Evolutionary conservation across 768 basidiomycete genomes (phyloP).

Genomic region (button mushroom (Agaricus bisporus)): DNA sequence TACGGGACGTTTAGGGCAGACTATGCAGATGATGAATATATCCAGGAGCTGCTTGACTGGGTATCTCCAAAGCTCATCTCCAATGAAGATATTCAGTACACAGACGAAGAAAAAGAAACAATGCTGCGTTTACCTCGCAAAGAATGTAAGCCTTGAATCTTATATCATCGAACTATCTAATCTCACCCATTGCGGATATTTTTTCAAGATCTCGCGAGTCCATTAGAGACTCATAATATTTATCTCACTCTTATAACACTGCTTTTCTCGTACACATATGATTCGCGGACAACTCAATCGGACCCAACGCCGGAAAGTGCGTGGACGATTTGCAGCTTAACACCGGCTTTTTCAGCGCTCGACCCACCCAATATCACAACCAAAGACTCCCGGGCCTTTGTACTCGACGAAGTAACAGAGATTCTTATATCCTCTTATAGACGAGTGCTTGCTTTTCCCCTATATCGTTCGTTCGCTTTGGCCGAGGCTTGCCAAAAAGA

Average conservation of each 20-base stretch:
- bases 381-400: slow-evolving; percentile 24
- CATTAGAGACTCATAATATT: slow-evolving; percentile 49
- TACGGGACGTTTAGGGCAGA: slow-evolving; percentile 56
- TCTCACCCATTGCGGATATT: slow-evolving; percentile 3
- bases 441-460: slow-evolving; percentile 68
- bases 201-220: slow-evolving; percentile 52
- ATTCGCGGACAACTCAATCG: slow-evolving; percentile 66
- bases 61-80: slow-evolving; percentile 42
- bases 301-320: slow-evolving; percentile 87
- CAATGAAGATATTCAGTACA: slow-evolving; percentile 42
- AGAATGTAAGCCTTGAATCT: slow-evolving; percentile 37
- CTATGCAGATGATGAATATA: slow-evolving; percentile 70
- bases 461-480: slow-evolving; percentile 73
- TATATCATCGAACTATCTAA: not conserved
- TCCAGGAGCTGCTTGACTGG: slow-evolving; percentile 67
- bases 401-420: slow-evolving; percentile 39
- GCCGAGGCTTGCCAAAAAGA: slow-evolving; percentile 66
- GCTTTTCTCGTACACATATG: slow-evolving; percentile 79
- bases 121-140: slow-evolving; percentile 55
- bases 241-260: slow-evolving; percentile 67
- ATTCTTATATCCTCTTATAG: slow-evolving; percentile 62
- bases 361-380: slow-evolving; percentile 36
- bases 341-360: slow-evolving; percentile 77
- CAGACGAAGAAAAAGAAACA: slow-evolving; percentile 62
- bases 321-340: slow-evolving; percentile 74